A percentile compares a stretch with the other conserved stretches of the same genome.
Conservation (phyloP, 805 yeast species). For the Schwanniomyces vanrijiae region DNA sequence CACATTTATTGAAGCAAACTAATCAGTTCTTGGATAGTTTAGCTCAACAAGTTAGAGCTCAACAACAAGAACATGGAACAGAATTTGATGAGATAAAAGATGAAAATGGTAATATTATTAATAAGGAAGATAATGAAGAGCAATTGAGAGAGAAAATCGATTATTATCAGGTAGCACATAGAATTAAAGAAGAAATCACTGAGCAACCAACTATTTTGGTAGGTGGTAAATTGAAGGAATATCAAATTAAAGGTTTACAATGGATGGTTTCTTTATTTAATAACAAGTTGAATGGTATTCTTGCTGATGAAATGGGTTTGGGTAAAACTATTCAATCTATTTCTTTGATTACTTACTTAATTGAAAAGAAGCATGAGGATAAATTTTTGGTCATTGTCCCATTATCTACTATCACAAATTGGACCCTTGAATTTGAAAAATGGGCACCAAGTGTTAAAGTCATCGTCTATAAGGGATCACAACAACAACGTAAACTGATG, state of each 20-base stretch:
- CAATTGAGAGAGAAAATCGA: slow-evolving; percentile 67
- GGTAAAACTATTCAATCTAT: slow-evolving; percentile 77
- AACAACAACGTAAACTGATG: slow-evolving; percentile 64
- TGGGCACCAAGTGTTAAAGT: slow-evolving; percentile 83
- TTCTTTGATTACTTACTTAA: slow-evolving; percentile 68
- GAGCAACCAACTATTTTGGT: slow-evolving; percentile 69
- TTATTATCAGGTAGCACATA: slow-evolving; percentile 81
- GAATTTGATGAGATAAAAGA: slow-evolving; percentile 23
- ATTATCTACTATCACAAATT: slow-evolving; percentile 77
- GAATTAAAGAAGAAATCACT: slow-evolving; percentile 62
- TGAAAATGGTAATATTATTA: slow-evolving; percentile 21
- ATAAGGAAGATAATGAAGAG: slow-evolving; percentile 38
- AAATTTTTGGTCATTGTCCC: slow-evolving; percentile 83
- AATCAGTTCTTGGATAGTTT: slow-evolving; percentile 74
- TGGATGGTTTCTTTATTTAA: slow-evolving; percentile 68
- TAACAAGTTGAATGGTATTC: slow-evolving; percentile 60
- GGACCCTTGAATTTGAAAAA: slow-evolving; percentile 83
- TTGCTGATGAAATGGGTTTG: slow-evolving; percentile 69
- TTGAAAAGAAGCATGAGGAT: slow-evolving; percentile 65
- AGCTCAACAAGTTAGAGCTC: slow-evolving; percentile 76
- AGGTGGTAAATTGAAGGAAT: slow-evolving; percentile 80
- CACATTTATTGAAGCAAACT: slow-evolving; percentile 79
- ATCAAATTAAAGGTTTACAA: slow-evolving; percentile 64
- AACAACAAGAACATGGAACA: slow-evolving; percentile 53
- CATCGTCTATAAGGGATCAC: slow-evolving; percentile 76